Evolutionary conservation across 305 asterid species (phyloP).

Genomic region (Fraxinus baroniana): DNA sequence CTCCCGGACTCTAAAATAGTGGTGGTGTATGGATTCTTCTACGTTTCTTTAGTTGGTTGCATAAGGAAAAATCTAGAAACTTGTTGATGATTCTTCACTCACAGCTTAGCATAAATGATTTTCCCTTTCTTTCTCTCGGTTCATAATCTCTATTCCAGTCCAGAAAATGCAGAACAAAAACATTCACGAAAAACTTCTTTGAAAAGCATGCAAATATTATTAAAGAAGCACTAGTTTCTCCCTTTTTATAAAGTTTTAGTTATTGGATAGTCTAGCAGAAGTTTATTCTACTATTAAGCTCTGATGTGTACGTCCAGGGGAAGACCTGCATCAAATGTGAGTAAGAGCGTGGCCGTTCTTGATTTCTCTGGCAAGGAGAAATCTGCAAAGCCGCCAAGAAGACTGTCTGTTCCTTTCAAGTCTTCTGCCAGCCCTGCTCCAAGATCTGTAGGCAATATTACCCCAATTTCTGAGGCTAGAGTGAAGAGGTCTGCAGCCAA

Average conservation of each 20-base stretch:
- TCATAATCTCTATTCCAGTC: neutral
- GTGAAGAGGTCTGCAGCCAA: constrained; percentile 41
- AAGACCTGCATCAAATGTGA: constrained; percentile 50
- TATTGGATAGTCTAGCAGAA: neutral
- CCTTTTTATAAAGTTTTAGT: neutral
- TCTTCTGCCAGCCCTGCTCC: constrained; percentile 58
- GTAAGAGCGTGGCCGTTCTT: constrained; percentile 73
- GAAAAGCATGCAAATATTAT: neutral
- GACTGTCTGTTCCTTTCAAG: constrained; percentile 77
- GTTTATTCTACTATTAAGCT: neutral
- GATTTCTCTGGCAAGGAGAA: constrained; percentile 62
- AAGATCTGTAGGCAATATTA: constrained; percentile 47
- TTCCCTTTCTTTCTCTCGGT: neutral
- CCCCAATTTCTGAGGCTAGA: constrained; percentile 80
- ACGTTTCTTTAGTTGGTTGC: too few relatives aligned
- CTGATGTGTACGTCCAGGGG: constrained; percentile 42
- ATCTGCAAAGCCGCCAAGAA: constrained; percentile 77
- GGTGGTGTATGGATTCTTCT: too few relatives aligned
- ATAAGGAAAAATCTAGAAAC: too few relatives aligned
- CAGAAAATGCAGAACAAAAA: neutral
- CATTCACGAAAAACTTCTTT: neutral
- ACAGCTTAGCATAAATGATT: neutral
- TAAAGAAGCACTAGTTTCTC: neutral
- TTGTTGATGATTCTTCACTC: too few relatives aligned
- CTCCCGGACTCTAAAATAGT: too few relatives aligned